phyloP scores from a whole-genome alignment of 2,329 filamentous ascomycete species.

The Pleurostoma richardsiae region DNA sequence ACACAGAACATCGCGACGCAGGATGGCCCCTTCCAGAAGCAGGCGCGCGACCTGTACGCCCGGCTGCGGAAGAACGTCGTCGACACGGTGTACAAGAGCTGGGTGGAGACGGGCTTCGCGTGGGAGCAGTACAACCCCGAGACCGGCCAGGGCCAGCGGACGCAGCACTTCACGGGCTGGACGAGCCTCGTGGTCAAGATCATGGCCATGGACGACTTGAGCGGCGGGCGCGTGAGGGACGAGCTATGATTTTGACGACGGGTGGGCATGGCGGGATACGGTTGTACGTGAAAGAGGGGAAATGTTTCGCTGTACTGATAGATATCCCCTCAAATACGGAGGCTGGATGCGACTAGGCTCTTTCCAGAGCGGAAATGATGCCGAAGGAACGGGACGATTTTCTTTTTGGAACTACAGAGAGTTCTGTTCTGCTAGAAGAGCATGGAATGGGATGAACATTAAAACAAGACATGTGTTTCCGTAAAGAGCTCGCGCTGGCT shows the following conservation, averaged over 20 bases:
- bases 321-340: too few species aligned
- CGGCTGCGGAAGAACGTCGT: slow-evolving; percentile 79
- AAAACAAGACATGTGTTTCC: too few species aligned
- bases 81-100: slow-evolving; percentile 80
- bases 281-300: too few species aligned
- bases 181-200: slow-evolving; percentile 98
- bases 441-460: too few species aligned
- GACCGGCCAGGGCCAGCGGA: slow-evolving; percentile 87
- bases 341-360: too few species aligned
- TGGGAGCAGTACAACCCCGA: slow-evolving; percentile 99
- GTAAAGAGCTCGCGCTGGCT: too few species aligned
- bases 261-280: too few species aligned
- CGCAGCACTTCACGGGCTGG: slow-evolving; percentile 98
- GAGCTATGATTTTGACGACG: slow-evolving; percentile 34
- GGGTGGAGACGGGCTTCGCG: slow-evolving; percentile 88
- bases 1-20: slow-evolving; percentile 57
- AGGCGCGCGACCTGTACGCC: slow-evolving; percentile 70
- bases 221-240: slow-evolving; percentile 29
- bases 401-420: too few species aligned
- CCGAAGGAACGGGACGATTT: too few species aligned
- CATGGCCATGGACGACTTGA: slow-evolving; percentile 83
- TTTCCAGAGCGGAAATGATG: too few species aligned
- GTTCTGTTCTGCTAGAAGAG: too few species aligned
- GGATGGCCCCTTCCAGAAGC: slow-evolving; percentile 62
- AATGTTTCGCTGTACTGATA: too few species aligned